Conservation (phyloP, 108 stramenopile species). For the Stephanodiscus minutulus region DNA sequence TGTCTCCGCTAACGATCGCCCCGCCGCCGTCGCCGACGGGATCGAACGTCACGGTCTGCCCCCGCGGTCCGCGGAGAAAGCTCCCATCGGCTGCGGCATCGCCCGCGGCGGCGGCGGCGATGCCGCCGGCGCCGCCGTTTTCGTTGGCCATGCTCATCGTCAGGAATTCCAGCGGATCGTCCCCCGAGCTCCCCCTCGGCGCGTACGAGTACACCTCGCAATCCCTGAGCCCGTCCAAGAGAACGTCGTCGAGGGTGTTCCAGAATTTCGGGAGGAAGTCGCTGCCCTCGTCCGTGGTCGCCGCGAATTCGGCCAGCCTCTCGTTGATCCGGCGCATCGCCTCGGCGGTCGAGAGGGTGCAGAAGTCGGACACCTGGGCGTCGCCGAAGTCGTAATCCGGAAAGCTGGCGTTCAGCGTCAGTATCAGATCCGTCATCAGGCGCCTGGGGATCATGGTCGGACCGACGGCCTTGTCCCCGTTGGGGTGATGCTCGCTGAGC, state of each 20-base stretch:
- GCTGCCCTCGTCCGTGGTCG: slow-evolving; percentile 37
- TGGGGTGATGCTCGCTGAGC: slow-evolving; percentile 45
- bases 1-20: slow-evolving; percentile 25
- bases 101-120: slow-evolving; percentile 24
- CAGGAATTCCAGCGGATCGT: slow-evolving; percentile 66
- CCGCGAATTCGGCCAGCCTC: slow-evolving; percentile 64
- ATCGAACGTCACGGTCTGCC: not conserved
- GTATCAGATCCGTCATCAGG: slow-evolving; percentile 90
- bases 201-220: slow-evolving; percentile 88
- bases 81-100: not conserved
- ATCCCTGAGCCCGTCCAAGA: slow-evolving; percentile 69
- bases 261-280: slow-evolving; percentile 70
- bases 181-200: slow-evolving; percentile 61
- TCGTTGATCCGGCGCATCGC: slow-evolving; percentile 73
- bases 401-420: slow-evolving; percentile 91
- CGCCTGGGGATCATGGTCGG: slow-evolving; percentile 75
- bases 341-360: slow-evolving; percentile 51
- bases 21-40: slow-evolving; percentile 10
- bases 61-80: not conserved
- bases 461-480: not conserved
- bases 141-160: slow-evolving; percentile 41
- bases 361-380: slow-evolving; percentile 78
- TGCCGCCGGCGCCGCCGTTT: not conserved
- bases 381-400: slow-evolving; percentile 93
- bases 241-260: slow-evolving; percentile 70